Conservation (phyloP, 2,329 filamentous ascomycete genomes). For the Penicillium sp. region DNA sequence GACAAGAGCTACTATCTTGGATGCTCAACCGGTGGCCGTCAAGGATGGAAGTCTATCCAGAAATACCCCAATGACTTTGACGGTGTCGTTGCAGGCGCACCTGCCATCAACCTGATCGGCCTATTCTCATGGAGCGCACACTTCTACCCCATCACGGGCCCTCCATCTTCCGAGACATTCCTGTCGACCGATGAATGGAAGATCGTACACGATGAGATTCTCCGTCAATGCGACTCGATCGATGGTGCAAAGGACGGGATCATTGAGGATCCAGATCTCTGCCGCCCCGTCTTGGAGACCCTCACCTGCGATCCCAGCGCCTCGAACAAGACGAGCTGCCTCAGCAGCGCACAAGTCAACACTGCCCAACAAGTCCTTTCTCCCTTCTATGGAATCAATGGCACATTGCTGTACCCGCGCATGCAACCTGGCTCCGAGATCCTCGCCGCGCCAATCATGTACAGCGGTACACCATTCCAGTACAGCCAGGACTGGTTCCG, state of each 20-base stretch:
- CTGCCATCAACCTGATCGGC: slow-evolving; percentile 46
- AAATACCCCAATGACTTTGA: slow-evolving; percentile 52
- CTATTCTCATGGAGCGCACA: slow-evolving; percentile 46
- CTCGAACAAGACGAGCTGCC: slow-evolving; percentile 26
- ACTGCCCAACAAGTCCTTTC: slow-evolving; percentile 33
- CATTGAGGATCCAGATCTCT: slow-evolving; percentile 40
- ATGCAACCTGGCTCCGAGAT: slow-evolving; percentile 39
- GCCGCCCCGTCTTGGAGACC: slow-evolving; percentile 33
- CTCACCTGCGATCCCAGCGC: slow-evolving; percentile 31
- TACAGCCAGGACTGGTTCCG: slow-evolving; percentile 47
- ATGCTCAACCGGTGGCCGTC: slow-evolving; percentile 52
- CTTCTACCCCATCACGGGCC: slow-evolving; percentile 45
- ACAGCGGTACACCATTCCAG: slow-evolving; percentile 38
- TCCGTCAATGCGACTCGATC: slow-evolving; percentile 36
- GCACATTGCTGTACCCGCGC: slow-evolving; percentile 34
- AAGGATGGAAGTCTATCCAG: slow-evolving; percentile 50
- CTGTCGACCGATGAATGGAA: slow-evolving; percentile 32
- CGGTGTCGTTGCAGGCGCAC: slow-evolving; percentile 49
- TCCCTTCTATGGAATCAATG: slow-evolving; percentile 35
- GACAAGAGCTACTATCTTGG: slow-evolving; percentile 52
- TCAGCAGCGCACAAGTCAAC: slow-evolving; percentile 32
- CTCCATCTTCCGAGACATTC: slow-evolving; percentile 34
- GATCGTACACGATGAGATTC: slow-evolving; percentile 38
- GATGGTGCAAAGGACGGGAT: slow-evolving; percentile 38
- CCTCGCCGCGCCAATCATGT: slow-evolving; percentile 31